A percentile compares a stretch with the other conserved stretches of the same genome.
These are phyloP conservation scores for Populus ilicifolia DNA, from an alignment of 345 rosid species.

Conservation along the genomic window DNA sequence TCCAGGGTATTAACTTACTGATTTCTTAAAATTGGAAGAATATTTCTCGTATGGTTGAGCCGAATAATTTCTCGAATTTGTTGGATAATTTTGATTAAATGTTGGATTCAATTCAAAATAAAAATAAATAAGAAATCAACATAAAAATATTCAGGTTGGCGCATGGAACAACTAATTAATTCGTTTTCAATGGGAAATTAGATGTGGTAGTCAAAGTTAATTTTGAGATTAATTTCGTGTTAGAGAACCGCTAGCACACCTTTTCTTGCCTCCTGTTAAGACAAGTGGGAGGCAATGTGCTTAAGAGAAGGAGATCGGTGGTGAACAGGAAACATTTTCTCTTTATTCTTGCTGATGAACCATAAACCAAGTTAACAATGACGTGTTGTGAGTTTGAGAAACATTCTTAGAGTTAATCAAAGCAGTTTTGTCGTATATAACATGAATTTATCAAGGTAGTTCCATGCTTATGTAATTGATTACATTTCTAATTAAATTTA, in stretches of 20 bases:
- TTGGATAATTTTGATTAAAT: too few relatives aligned
- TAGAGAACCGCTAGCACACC: too few relatives aligned
- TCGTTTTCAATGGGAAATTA: neutral
- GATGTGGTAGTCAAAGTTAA: neutral
- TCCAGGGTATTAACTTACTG: too few relatives aligned
- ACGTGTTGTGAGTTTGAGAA: neutral
- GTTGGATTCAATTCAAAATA: too few relatives aligned
- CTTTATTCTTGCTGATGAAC: neutral
- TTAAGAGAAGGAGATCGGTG: neutral
- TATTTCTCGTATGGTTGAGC: too few relatives aligned
- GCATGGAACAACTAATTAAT: neutral
- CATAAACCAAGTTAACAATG: neutral
- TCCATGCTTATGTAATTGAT: neutral
- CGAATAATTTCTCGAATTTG: too few relatives aligned
- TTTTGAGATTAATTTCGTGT: too few relatives aligned
- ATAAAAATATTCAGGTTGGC: too few relatives aligned
- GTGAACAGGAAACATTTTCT: neutral
- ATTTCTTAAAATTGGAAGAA: too few relatives aligned
- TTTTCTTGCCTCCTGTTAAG: too few relatives aligned
- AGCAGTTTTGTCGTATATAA: neutral
- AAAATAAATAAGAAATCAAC: neutral
- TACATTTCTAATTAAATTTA: neutral
- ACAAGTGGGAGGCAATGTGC: neutral
- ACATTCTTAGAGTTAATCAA: neutral
- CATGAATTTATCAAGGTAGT: neutral